Base-by-base conservation (phyloP, 495 filamentous ascomycete genomes). In the Bathelium albidoporum region DNA sequence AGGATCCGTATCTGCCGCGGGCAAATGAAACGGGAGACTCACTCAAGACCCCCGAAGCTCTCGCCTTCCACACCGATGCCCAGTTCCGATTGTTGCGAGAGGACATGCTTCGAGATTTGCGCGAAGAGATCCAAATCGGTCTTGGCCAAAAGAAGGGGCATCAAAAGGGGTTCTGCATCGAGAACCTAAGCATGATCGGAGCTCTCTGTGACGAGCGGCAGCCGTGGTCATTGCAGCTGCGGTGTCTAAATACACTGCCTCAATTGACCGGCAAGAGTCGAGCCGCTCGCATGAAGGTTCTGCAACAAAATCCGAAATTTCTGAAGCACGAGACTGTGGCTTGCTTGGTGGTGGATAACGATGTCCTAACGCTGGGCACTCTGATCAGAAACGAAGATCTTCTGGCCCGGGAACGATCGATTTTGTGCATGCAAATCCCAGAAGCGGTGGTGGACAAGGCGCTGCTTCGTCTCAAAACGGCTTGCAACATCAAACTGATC, bases 1-100 rank as follows among this genome's bases (percentile, higher is more conserved):
- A 69, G 0, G 81, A 82, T 43, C 72, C 65, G 29, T 83, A 87
- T 0, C 91, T 86, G 74, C 85, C 83, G 66, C 78, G 77, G 5
- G 78, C 70, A 11, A 79, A 76, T 1, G 72, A 75, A 0, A 78
- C 76, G 12, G 72, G 82, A 1, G 59, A 70, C 7, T 74, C 77
- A 1, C 63, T 63, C 20, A 64, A 65, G 10, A 73, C 18, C 4
- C 71, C 75, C 2, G 65, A 71, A 12, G 82, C 87, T 0, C 65
- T 79, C 0, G 71, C 70, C 0, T 73, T 76, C 0, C 86, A 90
- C 70, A 65, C 89, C 0, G 89, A 91, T 69, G 91, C 90, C 66
- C 88, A 92, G 62, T 95, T 90, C 67, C 87, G 89, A 0, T 81
- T 93, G 1, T 73, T 90, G 1, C 75, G 89, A 3, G 88, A 93